These are phyloP conservation scores for Rubroboletus satanas DNA, from an alignment of 768 basidiomycete species.

Conservation along the genomic window DNA sequence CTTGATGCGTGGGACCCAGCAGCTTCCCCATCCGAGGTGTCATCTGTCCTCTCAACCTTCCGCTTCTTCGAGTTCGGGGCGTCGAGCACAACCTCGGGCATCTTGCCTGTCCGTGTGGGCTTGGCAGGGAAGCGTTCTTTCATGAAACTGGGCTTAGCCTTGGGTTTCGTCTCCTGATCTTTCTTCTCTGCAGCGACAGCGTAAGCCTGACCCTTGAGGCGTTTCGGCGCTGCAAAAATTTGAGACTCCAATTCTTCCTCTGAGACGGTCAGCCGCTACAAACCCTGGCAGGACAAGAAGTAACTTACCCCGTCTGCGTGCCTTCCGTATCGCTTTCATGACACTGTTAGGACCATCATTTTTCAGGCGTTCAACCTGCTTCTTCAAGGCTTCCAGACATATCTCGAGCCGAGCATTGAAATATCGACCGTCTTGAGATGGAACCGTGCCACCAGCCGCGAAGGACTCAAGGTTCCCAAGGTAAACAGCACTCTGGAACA, in stretches of 20 bases:
- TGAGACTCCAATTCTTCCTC: slow-evolving; percentile 52
- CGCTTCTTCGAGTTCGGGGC: slow-evolving; percentile 18
- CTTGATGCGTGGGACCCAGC: slow-evolving; percentile 37
- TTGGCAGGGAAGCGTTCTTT: slow-evolving; percentile 27
- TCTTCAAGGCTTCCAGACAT: slow-evolving; percentile 50
- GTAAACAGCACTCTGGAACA: slow-evolving; percentile 80
- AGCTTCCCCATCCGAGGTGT: slow-evolving; percentile 31
- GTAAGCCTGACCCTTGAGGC: slow-evolving; percentile 73
- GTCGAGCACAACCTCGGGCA: slow-evolving; percentile 58
- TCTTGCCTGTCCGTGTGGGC: slow-evolving; percentile 37
- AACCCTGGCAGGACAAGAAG: background rate
- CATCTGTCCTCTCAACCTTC: slow-evolving; percentile 17
- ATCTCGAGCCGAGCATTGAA: slow-evolving; percentile 81
- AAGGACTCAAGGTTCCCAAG: slow-evolving; percentile 71
- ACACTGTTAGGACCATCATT: slow-evolving; percentile 62
- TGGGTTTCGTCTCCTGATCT: slow-evolving; percentile 20
- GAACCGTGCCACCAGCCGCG: slow-evolving; percentile 63
- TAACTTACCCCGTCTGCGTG: slow-evolving; percentile 54
- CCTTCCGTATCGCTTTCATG: slow-evolving; percentile 59
- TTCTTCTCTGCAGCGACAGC: slow-evolving; percentile 50
- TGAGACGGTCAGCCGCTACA: slow-evolving; percentile 17
- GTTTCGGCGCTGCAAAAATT: slow-evolving; percentile 49
- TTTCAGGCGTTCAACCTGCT: slow-evolving; percentile 66
- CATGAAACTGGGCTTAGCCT: slow-evolving; percentile 10
- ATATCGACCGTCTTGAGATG: slow-evolving; percentile 79